Conservation (phyloP, 768 basidiomycete species). For the Tricholoma hemisulphureum region DNA sequence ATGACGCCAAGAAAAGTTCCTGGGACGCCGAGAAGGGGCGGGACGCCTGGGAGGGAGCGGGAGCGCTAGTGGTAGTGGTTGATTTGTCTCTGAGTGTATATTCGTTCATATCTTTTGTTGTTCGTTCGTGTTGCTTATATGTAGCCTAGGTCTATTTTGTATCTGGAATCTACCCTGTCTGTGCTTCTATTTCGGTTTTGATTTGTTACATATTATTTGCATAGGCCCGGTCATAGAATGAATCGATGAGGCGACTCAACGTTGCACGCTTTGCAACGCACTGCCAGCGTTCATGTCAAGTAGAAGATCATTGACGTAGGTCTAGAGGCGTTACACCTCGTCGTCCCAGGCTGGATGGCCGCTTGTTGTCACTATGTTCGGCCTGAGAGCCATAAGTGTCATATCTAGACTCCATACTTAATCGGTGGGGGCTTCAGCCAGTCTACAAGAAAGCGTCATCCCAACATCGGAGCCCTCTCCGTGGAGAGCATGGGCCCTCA, state of each 20-base stretch:
- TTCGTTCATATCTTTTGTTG: background rate
- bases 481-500: background rate
- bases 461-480: background rate
- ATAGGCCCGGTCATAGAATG: background rate
- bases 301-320: too few species aligned
- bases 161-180: background rate
- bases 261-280: too few species aligned
- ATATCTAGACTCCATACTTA: too few species aligned
- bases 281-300: too few species aligned
- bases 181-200: background rate
- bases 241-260: too few species aligned
- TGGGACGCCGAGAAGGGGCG: conserved; percentile 62
- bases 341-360: too few species aligned
- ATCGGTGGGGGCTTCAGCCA: background rate
- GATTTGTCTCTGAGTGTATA: background rate
- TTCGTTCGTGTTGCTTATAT: background rate
- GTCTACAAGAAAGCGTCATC: background rate
- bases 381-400: too few species aligned
- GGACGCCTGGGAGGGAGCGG: conserved; percentile 44
- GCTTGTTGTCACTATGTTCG: too few species aligned
- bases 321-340: too few species aligned
- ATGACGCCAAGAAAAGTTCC: conserved; percentile 61
- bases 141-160: background rate
- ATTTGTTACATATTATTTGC: background rate
- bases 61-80: conserved; percentile 9